These are phyloP conservation scores for Prunus yedoensis DNA, from an alignment of 331 rosid genomes.

Conservation along the genomic window DNA sequence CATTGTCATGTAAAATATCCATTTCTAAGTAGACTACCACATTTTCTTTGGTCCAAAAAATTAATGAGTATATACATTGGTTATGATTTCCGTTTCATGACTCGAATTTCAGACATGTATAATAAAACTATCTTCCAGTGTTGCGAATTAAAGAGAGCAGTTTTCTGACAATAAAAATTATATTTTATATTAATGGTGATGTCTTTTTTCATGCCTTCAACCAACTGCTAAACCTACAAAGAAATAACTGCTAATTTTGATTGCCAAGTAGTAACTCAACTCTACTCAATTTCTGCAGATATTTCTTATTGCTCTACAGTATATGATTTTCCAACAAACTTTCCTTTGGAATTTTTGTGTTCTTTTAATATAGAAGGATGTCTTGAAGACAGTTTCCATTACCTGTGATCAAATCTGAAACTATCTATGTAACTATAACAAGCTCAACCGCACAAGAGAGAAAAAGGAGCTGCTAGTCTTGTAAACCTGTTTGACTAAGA, in stretches of 20 bases:
- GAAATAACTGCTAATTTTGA: background rate
- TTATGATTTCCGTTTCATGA: background rate
- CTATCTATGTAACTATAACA: conserved; percentile 23
- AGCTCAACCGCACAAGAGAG: conserved; percentile 18
- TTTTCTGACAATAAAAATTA: too few species aligned
- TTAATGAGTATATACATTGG: background rate
- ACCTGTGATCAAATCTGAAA: conserved; percentile 17
- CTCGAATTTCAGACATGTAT: too few species aligned
- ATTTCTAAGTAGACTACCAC: too few species aligned
- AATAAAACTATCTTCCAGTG: too few species aligned
- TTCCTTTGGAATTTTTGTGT: background rate
- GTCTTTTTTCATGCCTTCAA: background rate
- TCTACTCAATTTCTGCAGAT: conserved; percentile 1
- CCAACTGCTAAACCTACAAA: background rate
- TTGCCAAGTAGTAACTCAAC: background rate
- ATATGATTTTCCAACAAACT: conserved; percentile 1
- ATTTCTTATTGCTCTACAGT: background rate
- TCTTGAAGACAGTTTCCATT: conserved; percentile 10
- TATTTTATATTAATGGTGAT: background rate
- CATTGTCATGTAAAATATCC: too few species aligned
- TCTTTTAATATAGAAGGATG: conserved; percentile 2
- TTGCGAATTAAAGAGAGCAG: too few species aligned
- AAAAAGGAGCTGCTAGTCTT: conserved; percentile 44
- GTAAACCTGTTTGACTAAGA: conserved; percentile 59
- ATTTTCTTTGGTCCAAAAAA: too few species aligned